A percentile compares a stretch with the other conserved stretches of the same genome.
Evolutionary conservation across 768 basidiomycete species (phyloP).

Genomic region (Pisolithus microcarpus): DNA sequence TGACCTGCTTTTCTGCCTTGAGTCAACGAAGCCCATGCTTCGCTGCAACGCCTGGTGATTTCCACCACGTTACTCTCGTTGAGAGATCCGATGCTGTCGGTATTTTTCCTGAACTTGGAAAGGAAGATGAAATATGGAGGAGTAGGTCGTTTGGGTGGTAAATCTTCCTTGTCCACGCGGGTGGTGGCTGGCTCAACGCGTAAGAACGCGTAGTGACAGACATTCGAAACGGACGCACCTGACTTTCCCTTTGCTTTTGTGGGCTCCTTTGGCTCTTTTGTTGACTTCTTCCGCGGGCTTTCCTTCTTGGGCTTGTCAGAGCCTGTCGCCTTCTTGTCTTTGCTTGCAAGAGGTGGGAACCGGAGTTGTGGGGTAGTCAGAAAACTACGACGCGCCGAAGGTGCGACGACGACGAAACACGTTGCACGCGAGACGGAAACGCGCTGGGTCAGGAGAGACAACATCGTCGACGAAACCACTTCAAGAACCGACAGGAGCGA

Average conservation of each 20-base stretch:
- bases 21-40: slow-evolving; percentile 27
- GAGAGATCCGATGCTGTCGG: background rate
- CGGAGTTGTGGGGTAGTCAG: slow-evolving; percentile 15
- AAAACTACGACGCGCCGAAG: slow-evolving; percentile 20
- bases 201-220: background rate
- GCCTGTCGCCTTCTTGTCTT: background rate
- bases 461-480: slow-evolving; percentile 6
- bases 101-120: slow-evolving; percentile 7
- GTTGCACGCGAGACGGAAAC: background rate
- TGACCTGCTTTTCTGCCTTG: slow-evolving; percentile 31
- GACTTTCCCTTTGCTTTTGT: background rate
- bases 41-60: slow-evolving; percentile 15
- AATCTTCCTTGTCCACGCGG: slow-evolving; percentile 9
- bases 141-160: slow-evolving; percentile 24
- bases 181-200: slow-evolving; percentile 4
- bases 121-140: slow-evolving; percentile 22
- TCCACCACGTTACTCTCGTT: background rate
- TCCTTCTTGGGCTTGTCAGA: background rate
- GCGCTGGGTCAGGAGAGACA: slow-evolving; percentile 13
- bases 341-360: background rate
- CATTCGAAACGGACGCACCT: slow-evolving; percentile 9
- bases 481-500: no score
- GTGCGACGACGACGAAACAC: background rate
- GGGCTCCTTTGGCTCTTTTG: slow-evolving; percentile 7
- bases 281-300: background rate